A percentile compares a stretch with the other conserved stretches of the same genome.
These are phyloP conservation scores for Apostasia shenzhenica DNA, from an alignment of 106 monocot genomes.

Conservation along the genomic window DNA sequence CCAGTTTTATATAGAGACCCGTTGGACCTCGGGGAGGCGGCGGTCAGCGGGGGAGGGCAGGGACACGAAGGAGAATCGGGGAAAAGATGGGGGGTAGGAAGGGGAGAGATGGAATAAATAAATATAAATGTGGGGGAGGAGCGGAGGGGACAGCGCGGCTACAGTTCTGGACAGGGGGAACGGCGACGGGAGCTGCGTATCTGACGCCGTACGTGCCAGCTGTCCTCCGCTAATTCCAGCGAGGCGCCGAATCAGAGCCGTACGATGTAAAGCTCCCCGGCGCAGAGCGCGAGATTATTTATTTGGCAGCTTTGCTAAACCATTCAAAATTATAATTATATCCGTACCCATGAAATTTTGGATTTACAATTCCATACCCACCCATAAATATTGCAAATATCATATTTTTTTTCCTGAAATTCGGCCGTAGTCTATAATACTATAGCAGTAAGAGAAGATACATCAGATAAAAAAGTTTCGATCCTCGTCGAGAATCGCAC, in stretches of 20 bases:
- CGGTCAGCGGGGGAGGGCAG: neutral
- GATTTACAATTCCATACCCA: too few species aligned
- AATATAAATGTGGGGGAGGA: neutral
- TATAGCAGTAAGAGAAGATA: too few species aligned
- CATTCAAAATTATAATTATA: too few species aligned
- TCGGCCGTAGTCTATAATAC: too few species aligned
- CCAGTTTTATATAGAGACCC: neutral
- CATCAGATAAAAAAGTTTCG: too few species aligned
- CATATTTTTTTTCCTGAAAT: too few species aligned
- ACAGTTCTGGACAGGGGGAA: conserved; percentile 1
- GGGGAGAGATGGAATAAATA: conserved; percentile 1
- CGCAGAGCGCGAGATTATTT: too few species aligned
- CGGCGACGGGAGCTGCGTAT: conserved; percentile 31
- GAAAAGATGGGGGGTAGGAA: neutral
- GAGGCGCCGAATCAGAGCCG: conserved; percentile 2
- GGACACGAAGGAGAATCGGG: neutral
- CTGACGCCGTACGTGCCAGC: conserved; percentile 23
- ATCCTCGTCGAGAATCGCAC: too few species aligned
- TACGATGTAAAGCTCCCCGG: conserved; percentile 10
- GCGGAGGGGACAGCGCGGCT: neutral
- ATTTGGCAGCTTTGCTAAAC: too few species aligned
- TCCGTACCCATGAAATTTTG: too few species aligned
- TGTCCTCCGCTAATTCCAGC: conserved; percentile 36
- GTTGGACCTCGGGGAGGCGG: neutral
- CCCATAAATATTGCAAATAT: too few species aligned